Percentiles rank a stretch among this genome's conserved stretches.
Conservation (phyloP, 2,329 filamentous ascomycete species). For the Exophiala mesophila region DNA sequence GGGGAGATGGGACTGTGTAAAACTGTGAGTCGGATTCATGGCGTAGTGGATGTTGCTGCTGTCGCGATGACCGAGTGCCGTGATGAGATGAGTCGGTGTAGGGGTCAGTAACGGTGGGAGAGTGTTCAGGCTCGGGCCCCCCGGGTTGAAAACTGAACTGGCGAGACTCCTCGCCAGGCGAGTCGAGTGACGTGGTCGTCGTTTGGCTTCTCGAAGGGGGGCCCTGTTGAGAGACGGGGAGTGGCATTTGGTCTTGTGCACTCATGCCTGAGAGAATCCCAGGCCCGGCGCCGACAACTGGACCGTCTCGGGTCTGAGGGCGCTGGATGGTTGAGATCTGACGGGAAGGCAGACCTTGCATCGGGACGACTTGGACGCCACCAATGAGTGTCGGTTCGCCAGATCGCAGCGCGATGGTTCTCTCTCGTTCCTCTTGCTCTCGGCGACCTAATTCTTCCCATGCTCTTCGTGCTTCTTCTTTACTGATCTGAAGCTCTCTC, state of each 20-base stretch:
- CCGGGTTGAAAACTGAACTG: slow-evolving; percentile 46
- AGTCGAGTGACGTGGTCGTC: slow-evolving; percentile 27
- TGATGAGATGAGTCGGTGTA: slow-evolving; percentile 48
- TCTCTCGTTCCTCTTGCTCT: slow-evolving; percentile 88
- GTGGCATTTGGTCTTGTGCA: slow-evolving; percentile 24
- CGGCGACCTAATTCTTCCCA: slow-evolving; percentile 95
- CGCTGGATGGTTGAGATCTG: slow-evolving; percentile 43
- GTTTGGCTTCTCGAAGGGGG: slow-evolving; percentile 24
- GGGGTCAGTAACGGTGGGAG: slow-evolving; percentile 58
- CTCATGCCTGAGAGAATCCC: slow-evolving; percentile 30
- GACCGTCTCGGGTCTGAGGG: slow-evolving; percentile 44
- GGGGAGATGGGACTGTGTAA: slow-evolving; percentile 24
- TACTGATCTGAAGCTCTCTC: slow-evolving; percentile 88
- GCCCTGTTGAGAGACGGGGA: slow-evolving; percentile 8
- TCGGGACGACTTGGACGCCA: slow-evolving; percentile 91
- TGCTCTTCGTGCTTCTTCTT: slow-evolving; percentile 88
- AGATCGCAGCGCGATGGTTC: slow-evolving; percentile 76
- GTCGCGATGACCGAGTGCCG: slow-evolving; percentile 5
- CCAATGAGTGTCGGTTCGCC: slow-evolving; percentile 86
- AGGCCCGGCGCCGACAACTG: slow-evolving; percentile 36
- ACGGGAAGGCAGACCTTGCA: slow-evolving; percentile 64
- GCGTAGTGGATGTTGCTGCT: slow-evolving; percentile 32
- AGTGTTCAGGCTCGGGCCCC: slow-evolving; percentile 37
- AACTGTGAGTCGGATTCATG: slow-evolving; percentile 36
- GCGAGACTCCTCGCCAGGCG: slow-evolving; percentile 36